phyloP scores from a whole-genome alignment of 2,329 filamentous ascomycete species.

The Colletotrichum sp. region DNA sequence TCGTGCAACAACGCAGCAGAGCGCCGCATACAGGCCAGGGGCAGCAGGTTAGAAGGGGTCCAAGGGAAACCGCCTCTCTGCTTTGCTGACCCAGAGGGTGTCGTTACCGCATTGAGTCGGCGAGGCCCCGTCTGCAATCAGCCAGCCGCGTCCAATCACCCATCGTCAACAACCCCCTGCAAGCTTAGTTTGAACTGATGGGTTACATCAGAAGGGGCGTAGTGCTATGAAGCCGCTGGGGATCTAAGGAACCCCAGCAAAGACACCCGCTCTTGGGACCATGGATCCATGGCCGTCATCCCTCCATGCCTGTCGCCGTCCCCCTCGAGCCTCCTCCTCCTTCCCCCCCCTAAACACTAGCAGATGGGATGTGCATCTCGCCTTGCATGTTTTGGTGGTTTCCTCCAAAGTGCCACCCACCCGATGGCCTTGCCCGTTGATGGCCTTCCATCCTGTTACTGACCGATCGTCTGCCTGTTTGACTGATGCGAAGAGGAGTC shows the following conservation, averaged over 20 bases:
- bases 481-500: not conserved
- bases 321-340: not conserved
- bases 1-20: conserved; percentile 11
- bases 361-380: conserved; percentile 21
- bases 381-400: conserved; percentile 21
- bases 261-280: conserved; percentile 5
- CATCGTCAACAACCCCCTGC: not conserved
- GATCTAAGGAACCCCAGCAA: not conserved
- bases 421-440: not conserved
- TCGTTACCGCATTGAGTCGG: conserved; percentile 4
- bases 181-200: not conserved
- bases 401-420: conserved; percentile 19
- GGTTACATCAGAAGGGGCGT: not conserved
- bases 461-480: not conserved
- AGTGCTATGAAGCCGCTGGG: not conserved
- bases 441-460: not conserved
- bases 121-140: not conserved
- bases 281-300: conserved; percentile 1
- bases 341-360: not conserved
- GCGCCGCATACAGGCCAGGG: not conserved
- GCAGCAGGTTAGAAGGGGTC: conserved; percentile 4
- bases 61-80: not conserved
- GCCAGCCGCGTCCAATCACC: not conserved
- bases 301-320: not conserved
- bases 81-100: not conserved